Evolutionary conservation across 78 protist species (phyloP).

Genomic region (Reticulomyxa filosa): DNA sequence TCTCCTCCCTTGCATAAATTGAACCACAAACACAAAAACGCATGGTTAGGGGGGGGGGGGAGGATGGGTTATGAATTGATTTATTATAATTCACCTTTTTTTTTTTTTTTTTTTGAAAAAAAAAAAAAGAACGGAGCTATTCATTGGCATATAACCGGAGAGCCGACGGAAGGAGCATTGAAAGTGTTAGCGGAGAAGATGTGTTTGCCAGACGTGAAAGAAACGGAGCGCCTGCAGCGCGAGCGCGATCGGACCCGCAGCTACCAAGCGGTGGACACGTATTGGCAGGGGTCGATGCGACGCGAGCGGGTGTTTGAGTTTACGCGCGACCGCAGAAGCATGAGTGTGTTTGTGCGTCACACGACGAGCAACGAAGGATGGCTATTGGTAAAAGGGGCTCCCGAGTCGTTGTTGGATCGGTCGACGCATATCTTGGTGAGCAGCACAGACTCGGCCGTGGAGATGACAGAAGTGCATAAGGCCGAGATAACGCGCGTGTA

Average conservation of each 20-base stretch:
- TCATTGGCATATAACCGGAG: conserved; percentile 17
- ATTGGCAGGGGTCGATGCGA: background rate
- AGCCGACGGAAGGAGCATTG: conserved; percentile 41
- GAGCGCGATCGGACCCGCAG: background rate
- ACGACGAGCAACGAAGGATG: background rate
- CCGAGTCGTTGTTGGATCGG: conserved; percentile 30
- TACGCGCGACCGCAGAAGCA: conserved; percentile 39
- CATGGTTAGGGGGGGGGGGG: too few relatives aligned
- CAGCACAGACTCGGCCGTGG: background rate
- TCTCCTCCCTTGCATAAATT: too few relatives aligned
- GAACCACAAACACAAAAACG: too few relatives aligned
- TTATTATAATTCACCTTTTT: too few relatives aligned
- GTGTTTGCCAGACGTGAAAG: background rate
- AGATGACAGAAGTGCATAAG: background rate
- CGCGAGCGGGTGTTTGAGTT: conserved; percentile 35
- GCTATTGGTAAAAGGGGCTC: conserved; percentile 41
- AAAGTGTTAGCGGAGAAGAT: conserved; percentile 34
- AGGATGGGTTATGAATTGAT: too few relatives aligned
- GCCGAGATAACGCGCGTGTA: background rate
- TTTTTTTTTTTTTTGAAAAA: too few relatives aligned
- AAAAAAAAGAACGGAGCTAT: too few relatives aligned
- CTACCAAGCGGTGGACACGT: background rate
- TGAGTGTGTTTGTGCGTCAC: conserved; percentile 17
- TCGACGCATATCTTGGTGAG: conserved; percentile 16
- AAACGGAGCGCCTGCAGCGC: background rate